Percentiles rank a stretch among this genome's conserved stretches.
Evolutionary conservation across 495 filamentous ascomycete genomes (phyloP).

Genomic region (Annulohypoxylon maeteangense): DNA sequence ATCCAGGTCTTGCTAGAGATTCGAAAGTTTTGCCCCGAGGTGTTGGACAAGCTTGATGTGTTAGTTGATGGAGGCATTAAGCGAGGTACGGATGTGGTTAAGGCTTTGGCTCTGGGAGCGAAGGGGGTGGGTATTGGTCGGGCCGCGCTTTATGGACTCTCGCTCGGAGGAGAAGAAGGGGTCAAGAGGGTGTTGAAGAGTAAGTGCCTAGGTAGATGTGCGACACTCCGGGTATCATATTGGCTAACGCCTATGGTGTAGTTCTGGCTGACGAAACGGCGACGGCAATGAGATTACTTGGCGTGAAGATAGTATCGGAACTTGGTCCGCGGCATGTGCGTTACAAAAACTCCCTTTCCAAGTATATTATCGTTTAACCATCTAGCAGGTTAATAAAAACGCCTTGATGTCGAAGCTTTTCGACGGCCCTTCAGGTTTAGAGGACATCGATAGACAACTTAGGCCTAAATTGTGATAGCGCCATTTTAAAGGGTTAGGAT

Average conservation of each 20-base stretch:
- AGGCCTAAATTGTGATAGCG: conserved; percentile 25
- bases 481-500: background rate
- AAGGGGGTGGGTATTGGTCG: conserved; percentile 81
- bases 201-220: conserved; percentile 61
- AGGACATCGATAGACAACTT: conserved; percentile 26
- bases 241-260: conserved; percentile 14
- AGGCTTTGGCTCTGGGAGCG: conserved; percentile 80
- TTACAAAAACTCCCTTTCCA: background rate
- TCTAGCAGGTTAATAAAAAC: conserved; percentile 29
- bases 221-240: conserved; percentile 54
- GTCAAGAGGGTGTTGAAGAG: conserved; percentile 80
- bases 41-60: conserved; percentile 76
- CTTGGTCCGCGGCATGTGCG: conserved; percentile 37
- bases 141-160: conserved; percentile 75
- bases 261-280: conserved; percentile 38
- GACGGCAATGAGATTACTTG: conserved; percentile 43
- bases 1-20: conserved; percentile 83
- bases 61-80: conserved; percentile 81
- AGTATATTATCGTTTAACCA: background rate
- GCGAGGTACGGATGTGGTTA: conserved; percentile 82
- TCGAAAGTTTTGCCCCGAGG: conserved; percentile 79
- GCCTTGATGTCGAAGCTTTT: conserved; percentile 25
- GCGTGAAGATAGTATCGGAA: conserved; percentile 33
- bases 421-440: conserved; percentile 30
- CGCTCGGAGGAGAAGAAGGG: conserved; percentile 77